Base-by-base conservation (phyloP, 148 eudicot species). In the Amaranthus palmeri region DNA sequence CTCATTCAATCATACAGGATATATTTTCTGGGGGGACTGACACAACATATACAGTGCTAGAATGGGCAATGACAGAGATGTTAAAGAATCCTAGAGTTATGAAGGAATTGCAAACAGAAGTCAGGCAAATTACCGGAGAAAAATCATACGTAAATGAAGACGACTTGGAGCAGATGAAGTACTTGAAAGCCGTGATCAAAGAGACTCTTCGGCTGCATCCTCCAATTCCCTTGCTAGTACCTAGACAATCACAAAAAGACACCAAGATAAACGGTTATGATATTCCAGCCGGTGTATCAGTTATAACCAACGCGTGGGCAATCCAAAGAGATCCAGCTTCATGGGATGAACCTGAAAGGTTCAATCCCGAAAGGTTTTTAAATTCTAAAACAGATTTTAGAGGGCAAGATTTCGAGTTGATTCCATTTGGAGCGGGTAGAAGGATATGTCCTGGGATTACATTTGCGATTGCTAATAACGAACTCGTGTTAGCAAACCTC, bases 51-150 rank as follows among this genome's bases (percentile, higher is more conserved):
- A 67, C 76, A 10, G 68, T 68, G 18, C 61, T 72, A 42, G 81
- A 72, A 58, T 78, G 81, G 81, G 81, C 81, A 59, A 72, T 72
- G 81, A 67, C 81, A 53, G 81, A 78, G 64, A 8, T 78, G 53
- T 52, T 78, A 8, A 67, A 45, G 50, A 68, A 78, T 52, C 76
- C 76, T 4, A 14, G 3, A 36, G 47, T 53, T 4, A 72, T 78
- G 76, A 8, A 66, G 10, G 18, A 68, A 61, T 61, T 72, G 10
- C 72, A 78, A 68, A 66, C n/a, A 54, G 81, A 78, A 54, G 72
- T 78, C 12, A 72, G 76, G 68, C n/a, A 8, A 57, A 52, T 72
- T 72, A 65, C 63, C 51, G 50, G 72, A 14, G 54, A 18, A 52
- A 72, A 60, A 67, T 40, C 25, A 44, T 13, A 52, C 9, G 68